Evolutionary conservation across 208 protist genomes (phyloP), one percentile per base, ranked within the genome.

Genomic region (Leishmania tarentolae): DNA sequence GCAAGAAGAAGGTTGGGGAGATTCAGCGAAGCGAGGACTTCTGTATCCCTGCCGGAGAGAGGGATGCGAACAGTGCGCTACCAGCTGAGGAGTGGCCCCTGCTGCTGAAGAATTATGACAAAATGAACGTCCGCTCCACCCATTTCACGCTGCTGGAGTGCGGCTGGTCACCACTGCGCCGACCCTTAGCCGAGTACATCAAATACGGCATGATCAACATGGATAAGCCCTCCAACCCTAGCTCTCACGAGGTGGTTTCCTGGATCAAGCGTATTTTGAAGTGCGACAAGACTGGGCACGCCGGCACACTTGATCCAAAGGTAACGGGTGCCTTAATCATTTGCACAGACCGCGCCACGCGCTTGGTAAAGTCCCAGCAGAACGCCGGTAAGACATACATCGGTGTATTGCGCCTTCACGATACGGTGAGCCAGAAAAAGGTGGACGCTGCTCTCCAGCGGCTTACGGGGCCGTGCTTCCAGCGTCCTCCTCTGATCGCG

Each of bases 171-270:
- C 99, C 99, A 61, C 90, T 99, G 19, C 98, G 99, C 75, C 95
- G 99, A 50, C 95, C 98, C 47, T 89, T 99, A 53, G 66, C 88
- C 9, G 99, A 99, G 77, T 99, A 99, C 88, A 83, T 99, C 52
- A 96, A 96, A 75, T 99, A 99, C 88, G 99, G 99, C 85, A 98
- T 99, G 84, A 99, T 99, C 88, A 99, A 99, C 93, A 96, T 99
- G 59, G 99, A 99, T 91, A 99, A 99, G 91, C 99, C 99, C 17
- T 98, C 99, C 21, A 99, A 99, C 87, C 99, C 99, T 84, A 99
- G 99, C 61, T 99, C 99, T 69, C 99, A 99, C 89, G 99, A 99
- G 92, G 99, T 99, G 81, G 99, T 99, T 28, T 98, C 99, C 5
- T 99, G 99, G 99, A 98, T 99, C 76, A 99, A 99, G 80, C 92